Base-by-base conservation (phyloP, 768 basidiomycete species). In the Tricholoma bakamatsutake region DNA sequence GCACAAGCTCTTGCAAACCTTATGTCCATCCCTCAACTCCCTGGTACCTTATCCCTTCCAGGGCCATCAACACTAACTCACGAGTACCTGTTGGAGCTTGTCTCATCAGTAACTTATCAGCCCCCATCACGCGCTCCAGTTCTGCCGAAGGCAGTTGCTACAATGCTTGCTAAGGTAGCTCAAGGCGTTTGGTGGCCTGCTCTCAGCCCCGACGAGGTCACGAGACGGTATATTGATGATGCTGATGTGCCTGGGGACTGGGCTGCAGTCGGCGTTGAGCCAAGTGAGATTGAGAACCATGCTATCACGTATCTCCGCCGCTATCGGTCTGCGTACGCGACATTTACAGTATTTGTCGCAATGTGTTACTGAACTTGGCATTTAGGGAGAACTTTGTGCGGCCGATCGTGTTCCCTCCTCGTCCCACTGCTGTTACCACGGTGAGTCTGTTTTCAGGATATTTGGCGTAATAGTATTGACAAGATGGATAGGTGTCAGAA, bases 241-340 rank as follows among this genome's bases (percentile, higher is more conserved):
- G 75, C 76, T 35, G 80, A 84, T 55, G 80, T 76, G 56, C 78
- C 75, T 17, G 91, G 91, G 21, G 87, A 87, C 67, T 98, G 93
- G 93, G 84, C 84, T 62, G 80, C 81, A 46, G 77, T 97, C 57
- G 89, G 90, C 21, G 83, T 98, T 55, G 64, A 71, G 37, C 95
- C 95, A 28, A 83, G 89, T 55, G 85, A 88, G 65, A 80, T 98
- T 58, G 95, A 98, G 75, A 67, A 73, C 12, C 84, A 90, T 59
- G 96, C 95, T 18, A 88, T 98, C 72, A 84, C 84, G 58, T 94
- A 93, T 71, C 78, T 99, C 62, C 80, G 96, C 71, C 80, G 90
- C 65, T 97, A 90, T 75, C 84, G 96, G 64, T 83, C 87, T 63
- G 83, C 89, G 90, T 95, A 76, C 69, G 91, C 88, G 15, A 52